Evolutionary conservation across 345 rosid species (phyloP).

Genomic region (Pugionium cornutum): DNA sequence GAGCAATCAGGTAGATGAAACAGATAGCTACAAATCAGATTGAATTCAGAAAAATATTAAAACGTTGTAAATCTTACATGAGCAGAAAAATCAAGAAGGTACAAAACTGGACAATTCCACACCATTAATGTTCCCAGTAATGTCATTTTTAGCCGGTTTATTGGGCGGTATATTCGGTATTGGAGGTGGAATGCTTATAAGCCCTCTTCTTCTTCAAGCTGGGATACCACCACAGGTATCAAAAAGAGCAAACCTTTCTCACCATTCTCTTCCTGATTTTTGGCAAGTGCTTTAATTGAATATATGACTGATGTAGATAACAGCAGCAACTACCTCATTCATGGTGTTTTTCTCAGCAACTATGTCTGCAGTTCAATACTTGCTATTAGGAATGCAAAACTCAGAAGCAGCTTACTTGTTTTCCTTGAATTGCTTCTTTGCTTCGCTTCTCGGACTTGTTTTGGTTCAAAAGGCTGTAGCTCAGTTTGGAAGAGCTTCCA

Average conservation of each 20-base stretch:
- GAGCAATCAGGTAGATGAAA: constrained; percentile 22
- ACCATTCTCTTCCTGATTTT: background rate
- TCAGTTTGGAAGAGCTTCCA: constrained; percentile 74
- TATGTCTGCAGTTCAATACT: constrained; percentile 53
- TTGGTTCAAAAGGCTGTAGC: constrained; percentile 63
- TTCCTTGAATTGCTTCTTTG: constrained; percentile 60
- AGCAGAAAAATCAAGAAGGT: constrained; percentile 38
- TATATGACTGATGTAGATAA: constrained; percentile 47
- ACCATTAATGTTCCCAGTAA: constrained; percentile 51
- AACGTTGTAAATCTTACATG: constrained; percentile 10
- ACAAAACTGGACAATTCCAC: constrained; percentile 27
- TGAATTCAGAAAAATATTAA: background rate
- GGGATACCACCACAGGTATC: constrained; percentile 71
- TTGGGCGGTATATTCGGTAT: constrained; percentile 85
- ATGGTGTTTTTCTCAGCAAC: constrained; percentile 48
- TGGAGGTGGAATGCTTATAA: constrained; percentile 92
- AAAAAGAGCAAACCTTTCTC: background rate
- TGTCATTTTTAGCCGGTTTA: constrained; percentile 76
- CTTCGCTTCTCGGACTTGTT: constrained; percentile 66
- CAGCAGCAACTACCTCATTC: constrained; percentile 61
- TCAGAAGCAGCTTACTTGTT: constrained; percentile 51
- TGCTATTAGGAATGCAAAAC: constrained; percentile 70
- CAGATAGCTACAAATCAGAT: background rate
- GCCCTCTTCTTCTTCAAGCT: constrained; percentile 87
- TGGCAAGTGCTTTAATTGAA: background rate